Percentiles rank a stretch among this genome's conserved stretches.
phyloP scores from a whole-genome alignment of 2,329 filamentous ascomycete species.

The Colletotrichum acutatum region DNA sequence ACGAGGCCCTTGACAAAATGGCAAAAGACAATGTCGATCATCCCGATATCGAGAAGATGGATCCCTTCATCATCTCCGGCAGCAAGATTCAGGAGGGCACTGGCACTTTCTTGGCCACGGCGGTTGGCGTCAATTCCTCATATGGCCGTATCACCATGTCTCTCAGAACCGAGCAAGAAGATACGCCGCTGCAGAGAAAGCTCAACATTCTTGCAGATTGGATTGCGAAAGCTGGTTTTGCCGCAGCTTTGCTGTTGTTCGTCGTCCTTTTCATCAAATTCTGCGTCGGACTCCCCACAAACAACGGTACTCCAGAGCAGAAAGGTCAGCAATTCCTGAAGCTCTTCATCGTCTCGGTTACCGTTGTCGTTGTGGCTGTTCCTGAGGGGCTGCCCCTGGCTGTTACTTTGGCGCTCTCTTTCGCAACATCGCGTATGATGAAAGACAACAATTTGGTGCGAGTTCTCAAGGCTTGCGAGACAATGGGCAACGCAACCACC shows the following conservation, averaged over 20 bases:
- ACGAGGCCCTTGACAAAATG: slow-evolving; percentile 63
- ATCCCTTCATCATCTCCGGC: slow-evolving; percentile 73
- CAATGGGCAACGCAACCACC: slow-evolving; percentile 78
- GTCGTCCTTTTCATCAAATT: slow-evolving; percentile 84
- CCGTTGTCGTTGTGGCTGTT: slow-evolving; percentile 76
- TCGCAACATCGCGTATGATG: slow-evolving; percentile 74
- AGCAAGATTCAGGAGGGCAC: slow-evolving; percentile 65
- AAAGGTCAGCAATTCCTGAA: slow-evolving; percentile 71
- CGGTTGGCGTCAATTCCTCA: slow-evolving; percentile 64
- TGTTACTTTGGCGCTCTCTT: slow-evolving; percentile 75
- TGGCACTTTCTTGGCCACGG: slow-evolving; percentile 65
- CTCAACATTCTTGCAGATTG: slow-evolving; percentile 59
- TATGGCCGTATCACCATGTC: slow-evolving; percentile 68
- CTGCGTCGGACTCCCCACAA: slow-evolving; percentile 67
- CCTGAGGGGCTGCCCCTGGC: slow-evolving; percentile 75
- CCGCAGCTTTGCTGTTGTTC: slow-evolving; percentile 80
- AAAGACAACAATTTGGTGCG: slow-evolving; percentile 79
- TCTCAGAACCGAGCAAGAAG: slow-evolving; percentile 61
- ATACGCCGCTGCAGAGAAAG: slow-evolving; percentile 65
- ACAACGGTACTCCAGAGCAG: slow-evolving; percentile 56
- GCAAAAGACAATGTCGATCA: slow-evolving; percentile 52
- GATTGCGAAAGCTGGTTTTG: slow-evolving; percentile 54
- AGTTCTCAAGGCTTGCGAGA: slow-evolving; percentile 74
- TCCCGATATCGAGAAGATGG: slow-evolving; percentile 41
- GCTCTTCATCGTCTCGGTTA: slow-evolving; percentile 73